phyloP scores from a whole-genome alignment of 2,329 filamentous ascomycete genomes.

The Cercospora berteroae region DNA sequence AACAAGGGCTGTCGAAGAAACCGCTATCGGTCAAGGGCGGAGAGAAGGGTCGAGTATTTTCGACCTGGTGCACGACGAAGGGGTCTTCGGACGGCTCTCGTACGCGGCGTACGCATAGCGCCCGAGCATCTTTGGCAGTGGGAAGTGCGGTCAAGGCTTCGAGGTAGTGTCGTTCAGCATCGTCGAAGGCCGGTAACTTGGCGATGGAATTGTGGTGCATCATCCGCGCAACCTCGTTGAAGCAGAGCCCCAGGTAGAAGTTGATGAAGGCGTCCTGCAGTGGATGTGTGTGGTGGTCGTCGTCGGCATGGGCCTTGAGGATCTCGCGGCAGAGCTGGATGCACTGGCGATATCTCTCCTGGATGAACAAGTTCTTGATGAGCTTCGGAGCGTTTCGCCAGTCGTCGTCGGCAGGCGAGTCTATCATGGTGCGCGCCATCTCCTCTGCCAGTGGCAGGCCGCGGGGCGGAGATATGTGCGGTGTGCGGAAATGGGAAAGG shows the following conservation, averaged over 20 bases:
- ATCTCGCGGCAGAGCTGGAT: slow-evolving; percentile 33
- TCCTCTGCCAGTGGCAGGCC: not conserved
- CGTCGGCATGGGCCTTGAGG: slow-evolving; percentile 19
- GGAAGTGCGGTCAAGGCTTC: slow-evolving; percentile 30
- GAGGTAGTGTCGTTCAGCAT: slow-evolving; percentile 43
- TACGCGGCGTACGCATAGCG: slow-evolving; percentile 8
- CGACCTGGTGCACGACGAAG: slow-evolving; percentile 2
- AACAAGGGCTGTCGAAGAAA: slow-evolving; percentile 7
- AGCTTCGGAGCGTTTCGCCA: slow-evolving; percentile 26
- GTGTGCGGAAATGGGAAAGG: not conserved
- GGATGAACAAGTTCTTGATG: slow-evolving; percentile 35
- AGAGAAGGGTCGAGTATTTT: slow-evolving; percentile 1
- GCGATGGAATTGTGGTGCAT: slow-evolving; percentile 49
- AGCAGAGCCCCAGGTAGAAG: slow-evolving; percentile 49
- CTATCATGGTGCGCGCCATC: not conserved
- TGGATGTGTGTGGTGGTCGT: slow-evolving; percentile 15
- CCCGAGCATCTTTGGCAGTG: slow-evolving; percentile 23
- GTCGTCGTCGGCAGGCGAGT: not conserved
- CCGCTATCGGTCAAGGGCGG: slow-evolving; percentile 5
- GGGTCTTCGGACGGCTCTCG: not conserved
- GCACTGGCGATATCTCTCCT: slow-evolving; percentile 34
- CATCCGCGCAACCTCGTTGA: slow-evolving; percentile 47
- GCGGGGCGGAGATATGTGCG: not conserved
- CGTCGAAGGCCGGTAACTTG: slow-evolving; percentile 44
- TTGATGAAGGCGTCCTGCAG: slow-evolving; percentile 40